Evolutionary conservation across 179 eudicot genomes (phyloP), one percentile per base, ranked within the genome.

Genomic region (Nepenthes alata): DNA sequence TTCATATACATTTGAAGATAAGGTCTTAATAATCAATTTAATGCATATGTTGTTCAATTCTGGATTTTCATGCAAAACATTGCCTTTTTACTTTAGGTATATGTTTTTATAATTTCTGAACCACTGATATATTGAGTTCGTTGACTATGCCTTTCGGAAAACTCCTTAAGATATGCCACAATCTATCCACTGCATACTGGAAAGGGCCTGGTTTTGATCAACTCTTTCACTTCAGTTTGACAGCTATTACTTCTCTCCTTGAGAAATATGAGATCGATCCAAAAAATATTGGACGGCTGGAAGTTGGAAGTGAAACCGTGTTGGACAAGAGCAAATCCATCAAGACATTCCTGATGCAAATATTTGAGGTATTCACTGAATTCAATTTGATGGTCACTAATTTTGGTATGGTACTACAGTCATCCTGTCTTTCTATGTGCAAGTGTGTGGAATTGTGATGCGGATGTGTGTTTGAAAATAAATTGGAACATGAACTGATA

Each of bases 291-390:
- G 98, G 98, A 48, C 86, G 98, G 52, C 79, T 93, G 58, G 98
- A 93, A 85, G 97, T 89, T 51, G 98, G 97, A 58, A 93, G 98
- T 67, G 98, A 93, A 82, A 93, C 98, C 71, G 97, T 93, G 58
- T 71, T 93, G 65, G 97, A 93, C 75, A 93, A 93, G 80, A 93
- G 98, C 86, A 93, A 93, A 80, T 87, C 98, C 68, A 93, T 93
- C 68, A 93, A 93, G 83, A 93, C 98, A 49, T 93, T 89, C 75
- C 80, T 93, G 71, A 93, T 93, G 98, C 88, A 86, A 71, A 72
- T 83, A 63, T 93, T 93, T 59, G 98, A 89, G 98, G 97, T 90
- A 81, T 59, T 60, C 6, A 53, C 39, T 34, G 37, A 53, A 47
- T 59, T 47, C 8, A 34, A 11, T 15, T 36, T 51, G 35, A 35